These are phyloP conservation scores for Teratosphaeriaceae sp. DNA, from an alignment of 2,329 filamentous ascomycete genomes.

Conservation along the genomic window DNA sequence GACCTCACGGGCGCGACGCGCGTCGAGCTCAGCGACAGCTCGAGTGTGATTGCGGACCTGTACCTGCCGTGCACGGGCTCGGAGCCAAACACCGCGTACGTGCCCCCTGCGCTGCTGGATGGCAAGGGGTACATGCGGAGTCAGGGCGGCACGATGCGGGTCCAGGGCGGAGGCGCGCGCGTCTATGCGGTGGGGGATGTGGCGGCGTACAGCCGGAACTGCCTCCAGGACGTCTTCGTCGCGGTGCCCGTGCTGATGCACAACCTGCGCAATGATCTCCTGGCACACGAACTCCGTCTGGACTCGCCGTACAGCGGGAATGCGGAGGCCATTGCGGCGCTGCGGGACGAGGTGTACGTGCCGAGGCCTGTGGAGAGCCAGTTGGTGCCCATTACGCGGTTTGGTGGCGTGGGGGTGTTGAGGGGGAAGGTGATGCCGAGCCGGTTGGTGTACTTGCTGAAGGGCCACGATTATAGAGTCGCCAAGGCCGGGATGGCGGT, in stretches of 20 bases:
- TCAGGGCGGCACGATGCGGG: conserved; percentile 24
- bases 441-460: conserved; percentile 23
- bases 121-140: conserved; percentile 22
- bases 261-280: conserved; percentile 30
- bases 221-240: conserved; percentile 29
- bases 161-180: conserved; percentile 20
- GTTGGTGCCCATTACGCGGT: conserved; percentile 26
- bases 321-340: conserved; percentile 18
- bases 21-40: conserved; percentile 23
- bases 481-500: conserved; percentile 19
- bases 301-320: conserved; percentile 22
- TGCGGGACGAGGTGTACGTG: conserved; percentile 19
- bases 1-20: conserved; percentile 20
- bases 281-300: conserved; percentile 21
- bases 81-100: conserved; percentile 27
- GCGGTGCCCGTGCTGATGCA: conserved; percentile 30
- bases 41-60: conserved; percentile 28
- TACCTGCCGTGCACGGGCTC: conserved; percentile 32
- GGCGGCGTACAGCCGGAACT: conserved; percentile 27
- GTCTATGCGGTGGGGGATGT: conserved; percentile 34
- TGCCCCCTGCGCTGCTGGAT: conserved; percentile 22
- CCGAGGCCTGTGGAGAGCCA: conserved; percentile 11
- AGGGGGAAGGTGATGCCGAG: conserved; percentile 21
- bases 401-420: conserved; percentile 27
- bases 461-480: conserved; percentile 25